A percentile compares a stretch with the other conserved stretches of the same genome.
These are phyloP conservation scores for Helicosporidium sp. DNA, from an alignment of 139 green algal species.

Conservation along the genomic window DNA sequence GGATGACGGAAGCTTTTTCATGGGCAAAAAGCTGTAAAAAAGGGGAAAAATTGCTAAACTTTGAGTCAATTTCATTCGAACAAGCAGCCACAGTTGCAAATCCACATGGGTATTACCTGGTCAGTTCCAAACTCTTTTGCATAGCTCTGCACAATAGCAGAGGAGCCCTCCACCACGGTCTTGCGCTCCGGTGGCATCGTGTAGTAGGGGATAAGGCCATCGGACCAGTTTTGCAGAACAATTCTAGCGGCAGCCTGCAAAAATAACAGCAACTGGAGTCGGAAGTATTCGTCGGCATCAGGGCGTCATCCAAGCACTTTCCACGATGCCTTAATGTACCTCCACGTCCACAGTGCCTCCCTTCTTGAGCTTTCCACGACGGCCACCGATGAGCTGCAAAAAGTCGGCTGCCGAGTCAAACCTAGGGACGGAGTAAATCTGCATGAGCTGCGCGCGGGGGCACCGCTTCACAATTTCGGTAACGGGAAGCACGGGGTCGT, in stretches of 20 bases:
- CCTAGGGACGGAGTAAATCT: constrained; percentile 56
- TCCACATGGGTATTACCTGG: constrained; percentile 46
- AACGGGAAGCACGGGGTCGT: constrained; percentile 52
- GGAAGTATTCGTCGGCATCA: too few relatives aligned
- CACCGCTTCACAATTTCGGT: constrained; percentile 68
- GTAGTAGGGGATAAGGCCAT: constrained; percentile 77
- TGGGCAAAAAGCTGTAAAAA: too few relatives aligned
- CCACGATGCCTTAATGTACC: too few relatives aligned
- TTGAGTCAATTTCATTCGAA: too few relatives aligned
- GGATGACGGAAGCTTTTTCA: too few relatives aligned
- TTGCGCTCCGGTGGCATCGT: constrained; percentile 48
- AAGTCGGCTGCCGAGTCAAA: constrained; percentile 55
- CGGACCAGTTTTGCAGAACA: constrained; percentile 88
- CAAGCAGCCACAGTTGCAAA: constrained; percentile 37
- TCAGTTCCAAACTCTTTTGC: too few relatives aligned
- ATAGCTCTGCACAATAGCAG: too few relatives aligned
- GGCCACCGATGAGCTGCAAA: constrained; percentile 47
- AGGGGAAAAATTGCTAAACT: too few relatives aligned
- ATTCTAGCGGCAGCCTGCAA: constrained; percentile 37
- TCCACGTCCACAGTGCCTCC: constrained; percentile 22
- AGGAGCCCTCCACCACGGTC: constrained; percentile 28
- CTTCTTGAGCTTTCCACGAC: constrained; percentile 64
- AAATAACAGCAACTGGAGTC: too few relatives aligned
- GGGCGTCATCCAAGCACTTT: too few relatives aligned
- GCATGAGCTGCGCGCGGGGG: constrained; percentile 63